phyloP scores from a whole-genome alignment of 208 protist genomes.

The Strigomonas culicis region DNA sequence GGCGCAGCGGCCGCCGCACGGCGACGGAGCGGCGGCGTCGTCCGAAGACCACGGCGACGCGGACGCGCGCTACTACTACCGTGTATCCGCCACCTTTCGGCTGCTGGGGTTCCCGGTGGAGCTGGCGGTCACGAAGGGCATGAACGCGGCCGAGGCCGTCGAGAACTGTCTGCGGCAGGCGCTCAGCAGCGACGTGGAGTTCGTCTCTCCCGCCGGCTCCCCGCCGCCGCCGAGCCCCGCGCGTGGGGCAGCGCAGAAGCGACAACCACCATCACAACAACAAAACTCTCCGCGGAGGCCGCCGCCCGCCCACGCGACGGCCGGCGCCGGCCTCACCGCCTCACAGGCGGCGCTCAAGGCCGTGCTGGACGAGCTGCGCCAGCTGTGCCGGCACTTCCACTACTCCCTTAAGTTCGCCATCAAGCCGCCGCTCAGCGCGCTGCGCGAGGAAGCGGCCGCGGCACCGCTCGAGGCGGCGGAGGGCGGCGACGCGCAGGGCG shows the following conservation, averaged over 20 bases:
- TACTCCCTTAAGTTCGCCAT: slow-evolving; percentile 80
- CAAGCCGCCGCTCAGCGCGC: slow-evolving; percentile 35
- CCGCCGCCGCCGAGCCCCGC: slow-evolving; percentile 8
- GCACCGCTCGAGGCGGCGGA: slow-evolving; percentile 1
- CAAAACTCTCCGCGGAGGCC: too few relatives aligned
- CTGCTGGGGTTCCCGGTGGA: slow-evolving; percentile 84
- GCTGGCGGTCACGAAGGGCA: slow-evolving; percentile 59
- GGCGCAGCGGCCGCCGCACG: slow-evolving; percentile 16
- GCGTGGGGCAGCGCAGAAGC: background rate
- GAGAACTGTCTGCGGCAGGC: slow-evolving; percentile 61
- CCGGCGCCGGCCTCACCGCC: slow-evolving; percentile 23
- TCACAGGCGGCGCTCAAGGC: slow-evolving; percentile 73
- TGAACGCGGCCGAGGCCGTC: slow-evolving; percentile 34
- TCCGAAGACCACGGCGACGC: background rate
- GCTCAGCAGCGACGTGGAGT: slow-evolving; percentile 74
- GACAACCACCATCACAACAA: too few relatives aligned
- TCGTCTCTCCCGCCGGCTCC: slow-evolving; percentile 40
- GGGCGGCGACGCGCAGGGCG: background rate
- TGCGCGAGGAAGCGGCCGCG: background rate
- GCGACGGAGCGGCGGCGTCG: background rate
- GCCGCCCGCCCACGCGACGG: too few relatives aligned
- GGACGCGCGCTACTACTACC: slow-evolving; percentile 25
- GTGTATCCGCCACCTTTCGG: slow-evolving; percentile 74
- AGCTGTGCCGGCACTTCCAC: slow-evolving; percentile 71
- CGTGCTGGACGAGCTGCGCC: slow-evolving; percentile 66